A percentile compares a stretch with the other conserved stretches of the same genome.
phyloP scores from a whole-genome alignment of 2,329 filamentous ascomycete genomes.

The Ceratocystis colombiana region DNA sequence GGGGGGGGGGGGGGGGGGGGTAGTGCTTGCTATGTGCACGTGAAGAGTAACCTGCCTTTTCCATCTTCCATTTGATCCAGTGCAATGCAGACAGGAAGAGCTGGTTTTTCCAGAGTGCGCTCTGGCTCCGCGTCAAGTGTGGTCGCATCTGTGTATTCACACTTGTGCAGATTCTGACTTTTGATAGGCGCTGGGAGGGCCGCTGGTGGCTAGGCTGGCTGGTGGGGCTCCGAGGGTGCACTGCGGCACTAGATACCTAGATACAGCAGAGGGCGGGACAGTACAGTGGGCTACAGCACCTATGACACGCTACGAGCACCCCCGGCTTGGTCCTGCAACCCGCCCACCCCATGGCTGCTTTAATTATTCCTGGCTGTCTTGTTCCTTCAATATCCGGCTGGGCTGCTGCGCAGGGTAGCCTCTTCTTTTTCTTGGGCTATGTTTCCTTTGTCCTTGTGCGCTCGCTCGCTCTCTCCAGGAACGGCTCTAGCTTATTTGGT shows the following conservation, averaged over 20 bases:
- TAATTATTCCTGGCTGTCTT: background rate
- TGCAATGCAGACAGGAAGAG: no score
- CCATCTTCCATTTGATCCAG: no score
- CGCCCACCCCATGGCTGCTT: constrained; percentile 5
- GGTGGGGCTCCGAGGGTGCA: background rate
- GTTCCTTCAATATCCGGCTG: constrained; percentile 14
- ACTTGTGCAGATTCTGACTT: no score
- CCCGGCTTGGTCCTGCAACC: background rate
- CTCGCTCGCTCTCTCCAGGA: background rate
- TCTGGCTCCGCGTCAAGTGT: no score
- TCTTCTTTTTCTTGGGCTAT: background rate
- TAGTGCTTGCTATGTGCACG: no score
- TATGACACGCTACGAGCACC: background rate
- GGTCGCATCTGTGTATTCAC: no score
- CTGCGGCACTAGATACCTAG: background rate
- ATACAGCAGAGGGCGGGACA: background rate
- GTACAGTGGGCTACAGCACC: background rate
- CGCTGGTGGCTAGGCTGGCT: no score
- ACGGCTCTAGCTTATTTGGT: background rate
- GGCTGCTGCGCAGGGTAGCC: constrained; percentile 12
- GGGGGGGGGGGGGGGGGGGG: no score
- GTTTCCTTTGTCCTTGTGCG: background rate
- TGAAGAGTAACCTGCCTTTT: no score
- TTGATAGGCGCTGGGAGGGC: no score
- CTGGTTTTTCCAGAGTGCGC: no score